Evolutionary conservation across 2,329 filamentous ascomycete genomes (phyloP), one percentile per base, ranked within the genome.

Genomic region (Ophiostoma australiae): DNA sequence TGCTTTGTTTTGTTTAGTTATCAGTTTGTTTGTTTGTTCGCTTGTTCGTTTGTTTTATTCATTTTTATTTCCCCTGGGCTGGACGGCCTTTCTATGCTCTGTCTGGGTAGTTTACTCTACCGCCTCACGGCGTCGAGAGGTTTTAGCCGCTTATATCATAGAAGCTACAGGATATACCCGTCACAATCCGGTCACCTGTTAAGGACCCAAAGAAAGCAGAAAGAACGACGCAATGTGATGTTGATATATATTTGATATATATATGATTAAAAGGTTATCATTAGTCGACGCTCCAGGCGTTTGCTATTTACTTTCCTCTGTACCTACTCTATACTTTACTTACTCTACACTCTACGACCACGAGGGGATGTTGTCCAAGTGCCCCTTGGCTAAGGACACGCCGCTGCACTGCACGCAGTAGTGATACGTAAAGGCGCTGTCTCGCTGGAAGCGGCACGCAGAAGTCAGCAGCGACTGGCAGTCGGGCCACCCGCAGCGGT

Each of bases 401-500:
- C 37, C 66, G 13, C 66, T 23, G 33, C 48, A 55, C 67, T n/a
- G 10, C 11, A 39, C 48, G n/a, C 44, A 69, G 67, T 69, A 33
- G 11, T 15, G 39, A 10, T 23, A n/a, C 1, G 33, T 20, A n/a
- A 39, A 23, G 8, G 23, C 52, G 8, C 23, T 58, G 52, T 58
- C 52, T 5, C 65, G 69, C 23, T 4, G 1, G 35, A 69, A 73
- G 1, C 1, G 2, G 44, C 68, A 70, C 1, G 3, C 4, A 11
- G 69, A 66, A 20, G 68, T 4, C 37, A 74, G 37, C 7, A 66
- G 35, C 23, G 23, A 52, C 15, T 55, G 3, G 68, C 73, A 74
- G 71, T 74, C 73, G 37, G 70, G 68, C 73, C 73, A 74, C 0
- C 61, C 73, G 55, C 72, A 74, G 41, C 23, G 67, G 70, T 58